phyloP scores from a whole-genome alignment of 164 flowering plant genomes.

The Piper betle region DNA sequence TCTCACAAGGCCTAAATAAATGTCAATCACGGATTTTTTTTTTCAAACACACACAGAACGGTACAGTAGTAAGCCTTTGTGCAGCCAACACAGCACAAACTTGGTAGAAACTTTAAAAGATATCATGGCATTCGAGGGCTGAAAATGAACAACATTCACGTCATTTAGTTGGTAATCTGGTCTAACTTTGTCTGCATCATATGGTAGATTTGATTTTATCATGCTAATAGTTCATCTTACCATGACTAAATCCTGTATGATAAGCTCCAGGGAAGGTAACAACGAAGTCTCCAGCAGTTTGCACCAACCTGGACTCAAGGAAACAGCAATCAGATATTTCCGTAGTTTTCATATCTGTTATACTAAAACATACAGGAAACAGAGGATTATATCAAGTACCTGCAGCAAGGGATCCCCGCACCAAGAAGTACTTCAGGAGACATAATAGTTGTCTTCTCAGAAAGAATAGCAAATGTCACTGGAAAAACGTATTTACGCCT shows the following conservation, averaged over 20 bases:
- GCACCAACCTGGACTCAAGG: slow-evolving; percentile 65
- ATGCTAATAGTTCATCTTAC: slow-evolving; percentile 24
- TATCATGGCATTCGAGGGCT: too few species aligned
- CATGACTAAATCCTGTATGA: slow-evolving; percentile 98
- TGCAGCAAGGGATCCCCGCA: slow-evolving; percentile 98
- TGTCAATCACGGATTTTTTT: too few species aligned
- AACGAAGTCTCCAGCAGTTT: slow-evolving; percentile 96
- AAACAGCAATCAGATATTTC: not conserved
- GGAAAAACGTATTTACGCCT: slow-evolving; percentile 5
- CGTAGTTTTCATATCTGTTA: not conserved
- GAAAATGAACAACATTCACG: too few species aligned
- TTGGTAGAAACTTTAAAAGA: too few species aligned
- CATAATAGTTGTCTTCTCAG: slow-evolving; percentile 96
- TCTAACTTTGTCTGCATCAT: too few species aligned
- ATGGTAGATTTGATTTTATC: too few species aligned
- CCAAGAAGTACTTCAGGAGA: slow-evolving; percentile 87
- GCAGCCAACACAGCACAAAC: too few species aligned
- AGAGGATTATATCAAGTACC: slow-evolving; percentile 27
- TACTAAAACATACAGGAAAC: not conserved
- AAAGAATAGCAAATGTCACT: slow-evolving; percentile 89
- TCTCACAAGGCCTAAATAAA: too few species aligned
- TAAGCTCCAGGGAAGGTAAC: slow-evolving; percentile 98
- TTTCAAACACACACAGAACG: too few species aligned
- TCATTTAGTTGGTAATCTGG: too few species aligned
- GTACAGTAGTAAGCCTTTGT: too few species aligned